Evolutionary conservation across 352 stramenopile genomes (phyloP), one percentile per base, ranked within the genome.

Genomic region (Peronospora belbahrii): DNA sequence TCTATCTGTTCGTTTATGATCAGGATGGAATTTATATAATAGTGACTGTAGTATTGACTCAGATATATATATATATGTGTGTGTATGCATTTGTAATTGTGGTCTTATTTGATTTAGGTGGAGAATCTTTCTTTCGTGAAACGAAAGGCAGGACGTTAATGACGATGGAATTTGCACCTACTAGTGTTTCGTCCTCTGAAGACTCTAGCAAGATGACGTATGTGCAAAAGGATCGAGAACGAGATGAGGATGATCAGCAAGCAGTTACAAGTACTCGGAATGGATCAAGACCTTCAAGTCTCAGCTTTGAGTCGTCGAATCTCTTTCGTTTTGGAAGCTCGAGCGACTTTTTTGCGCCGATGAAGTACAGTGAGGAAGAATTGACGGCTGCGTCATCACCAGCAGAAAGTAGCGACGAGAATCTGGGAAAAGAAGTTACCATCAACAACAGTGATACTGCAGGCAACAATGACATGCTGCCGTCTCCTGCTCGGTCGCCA

Each of bases 311-410:
- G 17, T 50, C 58, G 20, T 65, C 68, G 7, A 54, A 52, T n/a
- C 62, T 79, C 13, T 83, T 83, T 38, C 56, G 49, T 44, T 79
- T 79, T 41, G 62, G 62, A 9, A 62, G 55, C 31, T 49, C 67
- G 8, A 62, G 42, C 24, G 62, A 76, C 40, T 77, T 79, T 42
- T 79, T 82, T 34, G 56, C 56, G 6, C 55, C 61, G 22, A 71
- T 77, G 52, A 74, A 72, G 36, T 71, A 73, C 30, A 60, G 50
- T 33, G 63, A 77, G 13, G 57, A 73, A 9, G 62, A 59, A 10
- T 11, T 34, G n/a, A 42, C 42, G 19, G 23, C 22, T 0, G 22
- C 38, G 2, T 41, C 39, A 34, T 55, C 54, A 5, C 39, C 62
- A 0, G 56, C 62, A 9, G 47, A 40, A 19, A 65, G 45, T 18